Evolutionary conservation across 306 rosid genomes (phyloP).

Genomic region (Rosa multiflora): DNA sequence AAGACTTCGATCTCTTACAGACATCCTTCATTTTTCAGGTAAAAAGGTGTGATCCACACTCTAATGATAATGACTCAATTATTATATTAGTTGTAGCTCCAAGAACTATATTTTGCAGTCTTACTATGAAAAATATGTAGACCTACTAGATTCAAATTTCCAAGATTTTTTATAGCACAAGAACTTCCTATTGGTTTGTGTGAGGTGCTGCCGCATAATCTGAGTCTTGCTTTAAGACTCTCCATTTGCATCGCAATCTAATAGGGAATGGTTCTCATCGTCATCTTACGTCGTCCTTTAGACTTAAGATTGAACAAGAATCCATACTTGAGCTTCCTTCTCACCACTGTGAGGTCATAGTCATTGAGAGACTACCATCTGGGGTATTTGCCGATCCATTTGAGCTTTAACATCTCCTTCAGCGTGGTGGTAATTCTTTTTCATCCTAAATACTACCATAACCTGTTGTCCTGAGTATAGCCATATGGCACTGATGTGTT

Average conservation of each 20-base stretch:
- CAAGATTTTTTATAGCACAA: slow-evolving; percentile 50
- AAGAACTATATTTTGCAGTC: slow-evolving; percentile 53
- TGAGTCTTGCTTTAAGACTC: slow-evolving; percentile 30
- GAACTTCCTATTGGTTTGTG: slow-evolving; percentile 46
- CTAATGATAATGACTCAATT: background rate
- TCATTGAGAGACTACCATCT: slow-evolving; percentile 67
- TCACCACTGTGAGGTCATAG: slow-evolving; percentile 48
- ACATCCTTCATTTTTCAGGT: slow-evolving; percentile 45
- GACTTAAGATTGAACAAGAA: slow-evolving; percentile 31
- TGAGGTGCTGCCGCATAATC: slow-evolving; percentile 37
- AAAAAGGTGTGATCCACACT: slow-evolving; percentile 27
- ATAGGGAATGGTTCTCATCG: slow-evolving; percentile 85
- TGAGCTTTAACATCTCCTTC: slow-evolving; percentile 77
- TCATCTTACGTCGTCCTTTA: slow-evolving; percentile 49
- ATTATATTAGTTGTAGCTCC: slow-evolving; percentile 19
- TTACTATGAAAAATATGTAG: slow-evolving; percentile 42
- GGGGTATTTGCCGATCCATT: slow-evolving; percentile 89
- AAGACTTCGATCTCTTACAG: background rate
- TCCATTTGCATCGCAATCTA: slow-evolving; percentile 46
- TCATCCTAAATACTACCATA: background rate
- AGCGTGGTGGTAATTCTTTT: slow-evolving; percentile 59
- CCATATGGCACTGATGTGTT: slow-evolving; percentile 24
- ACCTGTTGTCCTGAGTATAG: slow-evolving; percentile 2
- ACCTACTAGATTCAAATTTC: slow-evolving; percentile 50
- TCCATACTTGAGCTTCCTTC: slow-evolving; percentile 37